phyloP scores from a whole-genome alignment of 805 yeast species.

The Lachancea quebecensis region DNA sequence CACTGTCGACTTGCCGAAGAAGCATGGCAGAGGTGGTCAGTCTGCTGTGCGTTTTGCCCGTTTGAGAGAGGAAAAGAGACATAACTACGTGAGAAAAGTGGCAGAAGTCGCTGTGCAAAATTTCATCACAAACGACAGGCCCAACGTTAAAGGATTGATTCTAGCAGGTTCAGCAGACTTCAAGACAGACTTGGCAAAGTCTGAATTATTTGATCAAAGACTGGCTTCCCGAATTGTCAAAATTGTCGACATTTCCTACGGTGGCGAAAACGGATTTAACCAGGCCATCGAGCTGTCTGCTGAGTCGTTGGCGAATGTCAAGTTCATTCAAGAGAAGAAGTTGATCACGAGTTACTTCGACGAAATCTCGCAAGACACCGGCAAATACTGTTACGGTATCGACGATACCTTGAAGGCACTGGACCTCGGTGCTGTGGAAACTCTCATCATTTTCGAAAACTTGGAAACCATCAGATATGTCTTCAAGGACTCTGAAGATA shows the following conservation, averaged over 20 bases:
- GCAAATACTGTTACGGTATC: conserved; percentile 95
- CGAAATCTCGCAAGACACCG: conserved; percentile 95
- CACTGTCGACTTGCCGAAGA: conserved; percentile 95
- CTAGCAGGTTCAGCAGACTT: conserved; percentile 99
- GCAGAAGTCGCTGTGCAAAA: conserved; percentile 98
- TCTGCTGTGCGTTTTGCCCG: conserved; percentile 99
- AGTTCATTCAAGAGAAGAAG: conserved; percentile 97
- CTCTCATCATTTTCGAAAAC: conserved; percentile 86
- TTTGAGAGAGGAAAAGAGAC: conserved; percentile 98
- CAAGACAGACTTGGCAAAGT: conserved; percentile 86
- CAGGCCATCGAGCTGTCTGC: conserved; percentile 98
- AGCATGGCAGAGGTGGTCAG: conserved; percentile 99
- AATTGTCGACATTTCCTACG: conserved; percentile 94
- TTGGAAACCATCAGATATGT: conserved; percentile 79
- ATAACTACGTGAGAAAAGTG: conserved; percentile 95
- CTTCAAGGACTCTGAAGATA: conserved; percentile 76
- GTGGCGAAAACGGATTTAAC: conserved; percentile 99
- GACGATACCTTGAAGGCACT: conserved; percentile 94
- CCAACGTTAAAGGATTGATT: conserved; percentile 87
- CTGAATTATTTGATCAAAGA: conserved; percentile 90
- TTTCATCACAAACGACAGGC: conserved; percentile 91
- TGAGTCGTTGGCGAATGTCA: conserved; percentile 93
- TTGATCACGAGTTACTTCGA: conserved; percentile 87
- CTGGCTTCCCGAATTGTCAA: conserved; percentile 80
- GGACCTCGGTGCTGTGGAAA: conserved; percentile 94